Conservation (phyloP, 495 filamentous ascomycete genomes). For the Xylaria palmicola region DNA sequence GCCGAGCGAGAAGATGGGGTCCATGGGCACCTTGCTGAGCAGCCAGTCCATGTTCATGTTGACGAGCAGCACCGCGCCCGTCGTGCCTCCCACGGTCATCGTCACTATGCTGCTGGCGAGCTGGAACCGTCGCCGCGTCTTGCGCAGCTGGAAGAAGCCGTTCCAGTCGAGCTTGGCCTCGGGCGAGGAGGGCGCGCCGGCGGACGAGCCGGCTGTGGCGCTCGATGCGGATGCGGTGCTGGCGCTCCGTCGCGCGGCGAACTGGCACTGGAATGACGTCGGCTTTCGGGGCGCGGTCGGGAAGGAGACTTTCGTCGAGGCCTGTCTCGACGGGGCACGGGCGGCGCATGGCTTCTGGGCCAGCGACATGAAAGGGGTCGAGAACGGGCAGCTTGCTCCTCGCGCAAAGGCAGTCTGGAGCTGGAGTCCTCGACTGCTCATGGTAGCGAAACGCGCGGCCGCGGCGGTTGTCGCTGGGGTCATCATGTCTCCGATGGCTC, state of each 20-base stretch:
- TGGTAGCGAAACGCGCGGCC: constrained; percentile 24
- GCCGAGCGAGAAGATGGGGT: constrained; percentile 82
- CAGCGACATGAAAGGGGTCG: constrained; percentile 18
- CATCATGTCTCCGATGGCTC: constrained; percentile 26
- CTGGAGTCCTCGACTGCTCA: constrained; percentile 28
- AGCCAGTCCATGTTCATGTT: constrained; percentile 66
- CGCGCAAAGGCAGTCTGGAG: constrained; percentile 25
- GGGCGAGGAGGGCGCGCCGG: constrained; percentile 22
- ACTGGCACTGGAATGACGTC: constrained; percentile 20
- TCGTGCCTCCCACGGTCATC: constrained; percentile 54
- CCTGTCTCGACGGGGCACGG: constrained; percentile 15
- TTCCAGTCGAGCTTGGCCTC: constrained; percentile 73
- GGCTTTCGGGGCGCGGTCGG: constrained; percentile 16
- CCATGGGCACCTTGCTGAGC: constrained; percentile 67
- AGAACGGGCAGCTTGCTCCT: constrained; percentile 29
- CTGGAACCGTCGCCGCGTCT: constrained; percentile 77
- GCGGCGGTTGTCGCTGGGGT: constrained; percentile 26
- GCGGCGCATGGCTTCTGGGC: constrained; percentile 24
- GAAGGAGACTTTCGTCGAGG: constrained; percentile 18
- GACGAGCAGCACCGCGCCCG: constrained; percentile 62
- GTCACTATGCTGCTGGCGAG: constrained; percentile 70
- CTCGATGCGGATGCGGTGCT: constrained; percentile 40
- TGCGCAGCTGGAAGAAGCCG: constrained; percentile 86
- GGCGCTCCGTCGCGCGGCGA: constrained; percentile 33
- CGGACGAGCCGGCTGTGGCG: constrained; percentile 30